Base-by-base conservation (phyloP, 441 rosid species). In the Pelargonium fulgidum region DNA sequence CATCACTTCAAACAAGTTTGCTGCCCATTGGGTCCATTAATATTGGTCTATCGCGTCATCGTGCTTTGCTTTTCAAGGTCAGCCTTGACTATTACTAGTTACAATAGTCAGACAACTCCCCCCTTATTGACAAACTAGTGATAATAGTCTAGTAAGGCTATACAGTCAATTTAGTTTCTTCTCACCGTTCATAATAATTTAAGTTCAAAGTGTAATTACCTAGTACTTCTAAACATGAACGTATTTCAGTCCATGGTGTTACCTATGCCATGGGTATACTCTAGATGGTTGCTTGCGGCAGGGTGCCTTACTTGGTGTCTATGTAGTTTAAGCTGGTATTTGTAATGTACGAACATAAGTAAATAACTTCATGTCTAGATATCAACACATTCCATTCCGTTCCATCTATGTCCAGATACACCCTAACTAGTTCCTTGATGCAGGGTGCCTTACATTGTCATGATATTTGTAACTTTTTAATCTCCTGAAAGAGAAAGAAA, bases 1-100 rank as follows among this genome's bases (percentile, higher is more conserved):
- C 85, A 48, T 85, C 93, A 44, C 84, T 85, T 65, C 91, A 86
- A 13, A 85, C 97, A 26, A 85, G 86, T 72, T 83, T 90, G 67
- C 77, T 94, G 81, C 99, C 97, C 66, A 86, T 94, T 82, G 99
- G 99, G 44, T 89, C 91, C 73, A 79, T 94, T 72, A 77, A 84
- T 78, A 85, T 87, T 73, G 99, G 99, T 68, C 79, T 94, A 59
- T 89, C 98, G 48, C 86, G 99, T 58, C 97, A 94, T 72, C 99
- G 99, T 67, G 94, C 99, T 77, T 84, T 94, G 76, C 97, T 94
- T 84, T 94, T 94, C 82, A 94, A 94, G 99, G 99, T 92, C 50
- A 68, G 80, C 68, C 70, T 67, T 26, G 71, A 62, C 68, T 67
- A 68, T 70, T 54, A 56, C 58, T 65, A 19, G 16, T 65, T 59